Conservation (phyloP, 2,329 filamentous ascomycete species). For the Cadophora malorum region DNA sequence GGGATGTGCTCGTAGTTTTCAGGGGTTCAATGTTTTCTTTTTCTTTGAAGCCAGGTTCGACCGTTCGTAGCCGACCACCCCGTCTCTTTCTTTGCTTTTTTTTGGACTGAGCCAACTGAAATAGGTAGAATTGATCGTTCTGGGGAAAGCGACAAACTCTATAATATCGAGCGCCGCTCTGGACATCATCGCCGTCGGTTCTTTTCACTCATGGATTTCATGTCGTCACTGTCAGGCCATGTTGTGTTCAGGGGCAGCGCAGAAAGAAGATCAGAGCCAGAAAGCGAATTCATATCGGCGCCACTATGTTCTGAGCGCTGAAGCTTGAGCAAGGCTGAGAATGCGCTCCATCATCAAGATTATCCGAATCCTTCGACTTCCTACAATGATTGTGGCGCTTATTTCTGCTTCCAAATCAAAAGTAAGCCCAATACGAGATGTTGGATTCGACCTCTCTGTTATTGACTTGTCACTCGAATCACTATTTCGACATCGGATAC, state of each 20-base stretch:
- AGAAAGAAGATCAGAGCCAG: not conserved
- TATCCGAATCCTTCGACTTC: not conserved
- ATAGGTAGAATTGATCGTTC: not conserved
- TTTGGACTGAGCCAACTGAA: not conserved
- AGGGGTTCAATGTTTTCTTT: not conserved
- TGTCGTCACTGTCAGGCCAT: not conserved
- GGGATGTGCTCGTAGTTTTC: not conserved
- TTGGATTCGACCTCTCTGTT: not conserved
- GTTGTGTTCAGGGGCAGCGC: not conserved
- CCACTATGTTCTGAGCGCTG: conserved; percentile 1
- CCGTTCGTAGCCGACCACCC: not conserved
- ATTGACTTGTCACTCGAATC: not conserved
- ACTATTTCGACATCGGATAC: not conserved
- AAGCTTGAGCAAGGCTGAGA: not conserved
- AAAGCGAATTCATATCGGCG: not conserved
- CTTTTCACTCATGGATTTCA: not conserved
- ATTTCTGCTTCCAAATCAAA: not conserved
- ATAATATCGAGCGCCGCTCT: not conserved
- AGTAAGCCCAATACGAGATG: not conserved
- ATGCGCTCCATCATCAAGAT: not conserved
- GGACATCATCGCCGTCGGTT: not conserved
- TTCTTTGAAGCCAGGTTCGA: not conserved
- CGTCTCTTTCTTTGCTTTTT: not conserved
- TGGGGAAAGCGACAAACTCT: not conserved
- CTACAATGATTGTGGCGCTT: not conserved